Base-by-base conservation (phyloP, 257 asterid genomes). In the Scutellaria barbata region DNA sequence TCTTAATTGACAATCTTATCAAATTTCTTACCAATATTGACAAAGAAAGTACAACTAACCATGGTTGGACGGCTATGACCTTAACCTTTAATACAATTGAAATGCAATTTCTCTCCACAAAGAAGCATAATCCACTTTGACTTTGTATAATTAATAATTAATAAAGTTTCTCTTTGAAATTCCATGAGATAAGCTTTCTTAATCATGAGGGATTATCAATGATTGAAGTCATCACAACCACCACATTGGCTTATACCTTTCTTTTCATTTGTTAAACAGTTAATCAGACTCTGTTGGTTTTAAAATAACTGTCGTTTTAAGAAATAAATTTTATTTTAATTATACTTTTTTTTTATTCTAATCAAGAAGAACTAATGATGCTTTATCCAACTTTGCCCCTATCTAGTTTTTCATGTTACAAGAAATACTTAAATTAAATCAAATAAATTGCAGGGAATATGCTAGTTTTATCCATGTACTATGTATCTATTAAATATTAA, bases 21-120 rank as follows among this genome's bases (percentile, higher is more conserved):
- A 59, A 68, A 61, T 69, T 53, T 69, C 8, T 43, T 54, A 53
- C 10, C 66, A 10, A 50, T 7, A 48, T 58, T 42, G 81, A 77
- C 17, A 77, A 61, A 1, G 74, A 72, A 40, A 66, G 43, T 58
- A 40, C 74, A 77, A 33, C 77, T 66, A 77, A 72, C 47, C 47
- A 65, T 14, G 58, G 13, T 14, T 76, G 74, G 81, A 50, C 77
- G 68, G 81, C 16, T 10, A 57, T 55, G 54, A n/a, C 67, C 69
- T 22, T 71, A 45, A 56, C 43, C 43, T 25, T 55, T 37, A 35
- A 37, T 46, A 6, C n/a, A 50, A 37, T 43, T 41, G 12, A 10
- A 53, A 54, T 53, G 7, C 42, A 62, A 30, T 52, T 73, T 69
- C 45, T 51, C 68, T 74, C 50, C 64, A 39, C 47, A 30, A 3